Evolutionary conservation across 164 flowering plant genomes (phyloP).

Genomic region (Aristolochia fimbriata): DNA sequence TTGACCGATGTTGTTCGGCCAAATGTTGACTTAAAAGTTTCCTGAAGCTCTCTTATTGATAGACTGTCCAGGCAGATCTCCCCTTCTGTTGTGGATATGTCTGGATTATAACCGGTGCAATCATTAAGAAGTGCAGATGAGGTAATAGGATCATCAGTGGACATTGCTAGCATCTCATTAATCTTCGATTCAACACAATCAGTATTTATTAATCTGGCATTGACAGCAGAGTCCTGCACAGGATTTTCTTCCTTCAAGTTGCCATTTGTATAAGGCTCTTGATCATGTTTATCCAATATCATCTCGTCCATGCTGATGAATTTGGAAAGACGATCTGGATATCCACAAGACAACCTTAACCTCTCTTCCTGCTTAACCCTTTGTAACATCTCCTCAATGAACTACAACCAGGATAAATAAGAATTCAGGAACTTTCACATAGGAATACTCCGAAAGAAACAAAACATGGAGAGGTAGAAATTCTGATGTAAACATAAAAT

Average conservation of each 20-base stretch:
- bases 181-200: slow-evolving; percentile 13
- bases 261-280: slow-evolving; percentile 21
- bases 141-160: slow-evolving; percentile 16
- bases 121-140: slow-evolving; percentile 25
- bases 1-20: slow-evolving; percentile 87
- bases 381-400: slow-evolving; percentile 38
- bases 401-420: slow-evolving; percentile 10
- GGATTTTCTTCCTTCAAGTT: slow-evolving; percentile 19
- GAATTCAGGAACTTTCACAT: no score
- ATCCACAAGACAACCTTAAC: slow-evolving; percentile 27
- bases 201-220: slow-evolving; percentile 14
- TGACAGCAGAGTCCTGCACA: slow-evolving; percentile 33
- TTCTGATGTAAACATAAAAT: no score
- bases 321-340: slow-evolving; percentile 26
- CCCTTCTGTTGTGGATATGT: slow-evolving; percentile 53
- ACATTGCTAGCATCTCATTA: slow-evolving; percentile 24
- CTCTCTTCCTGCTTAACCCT: slow-evolving; percentile 37
- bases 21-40: slow-evolving; percentile 81
- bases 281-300: slow-evolving; percentile 22
- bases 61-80: slow-evolving; percentile 69
- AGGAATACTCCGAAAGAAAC: no score
- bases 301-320: slow-evolving; percentile 16
- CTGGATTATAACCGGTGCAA: slow-evolving; percentile 32
- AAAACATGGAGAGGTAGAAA: no score
- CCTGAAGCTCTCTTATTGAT: slow-evolving; percentile 81